Conservation (phyloP, 495 filamentous ascomycete genomes). For the Wilcoxina mikolae region DNA sequence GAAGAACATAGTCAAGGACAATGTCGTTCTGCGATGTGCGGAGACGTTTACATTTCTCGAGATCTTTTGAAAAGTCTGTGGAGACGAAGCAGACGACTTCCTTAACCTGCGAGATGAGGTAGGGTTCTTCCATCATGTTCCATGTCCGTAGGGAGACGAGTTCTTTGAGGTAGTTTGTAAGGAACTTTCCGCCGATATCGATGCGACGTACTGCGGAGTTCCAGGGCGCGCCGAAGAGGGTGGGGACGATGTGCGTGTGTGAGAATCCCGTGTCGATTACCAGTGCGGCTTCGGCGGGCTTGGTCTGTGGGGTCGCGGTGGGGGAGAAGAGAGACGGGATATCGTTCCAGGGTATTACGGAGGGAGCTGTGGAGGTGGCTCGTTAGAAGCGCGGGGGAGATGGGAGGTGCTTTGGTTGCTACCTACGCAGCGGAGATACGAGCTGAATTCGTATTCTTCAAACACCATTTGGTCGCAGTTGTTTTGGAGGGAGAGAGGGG, state of each 20-base stretch:
- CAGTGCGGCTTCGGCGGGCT: constrained; percentile 66
- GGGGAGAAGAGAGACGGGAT: constrained; percentile 44
- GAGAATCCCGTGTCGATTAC: constrained; percentile 87
- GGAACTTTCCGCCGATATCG: constrained; percentile 77
- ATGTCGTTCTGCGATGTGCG: constrained; percentile 52
- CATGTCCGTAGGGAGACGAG: constrained; percentile 80
- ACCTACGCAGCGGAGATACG: constrained; percentile 64
- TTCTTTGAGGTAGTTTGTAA: constrained; percentile 91
- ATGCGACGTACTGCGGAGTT: constrained; percentile 73
- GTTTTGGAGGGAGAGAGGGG: constrained; percentile 59
- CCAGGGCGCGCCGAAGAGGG: constrained; percentile 64
- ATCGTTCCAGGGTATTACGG: constrained; percentile 76
- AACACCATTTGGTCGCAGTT: constrained; percentile 95
- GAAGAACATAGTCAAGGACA: constrained; percentile 81
- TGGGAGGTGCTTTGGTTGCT: constrained; percentile 32
- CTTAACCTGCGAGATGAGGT: constrained; percentile 91
- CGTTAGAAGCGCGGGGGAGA: constrained; percentile 3
- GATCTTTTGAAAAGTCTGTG: constrained; percentile 58
- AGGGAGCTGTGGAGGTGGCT: constrained; percentile 39
- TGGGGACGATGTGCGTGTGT: constrained; percentile 79
- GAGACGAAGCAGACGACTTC: constrained; percentile 78
- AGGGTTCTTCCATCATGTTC: constrained; percentile 83
- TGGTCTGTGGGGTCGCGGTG: constrained; percentile 34
- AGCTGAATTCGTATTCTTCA: constrained; percentile 91
- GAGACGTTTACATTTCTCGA: constrained; percentile 40